Base-by-base conservation (phyloP, 148 eudicot genomes). In the Diospyros kaki region DNA sequence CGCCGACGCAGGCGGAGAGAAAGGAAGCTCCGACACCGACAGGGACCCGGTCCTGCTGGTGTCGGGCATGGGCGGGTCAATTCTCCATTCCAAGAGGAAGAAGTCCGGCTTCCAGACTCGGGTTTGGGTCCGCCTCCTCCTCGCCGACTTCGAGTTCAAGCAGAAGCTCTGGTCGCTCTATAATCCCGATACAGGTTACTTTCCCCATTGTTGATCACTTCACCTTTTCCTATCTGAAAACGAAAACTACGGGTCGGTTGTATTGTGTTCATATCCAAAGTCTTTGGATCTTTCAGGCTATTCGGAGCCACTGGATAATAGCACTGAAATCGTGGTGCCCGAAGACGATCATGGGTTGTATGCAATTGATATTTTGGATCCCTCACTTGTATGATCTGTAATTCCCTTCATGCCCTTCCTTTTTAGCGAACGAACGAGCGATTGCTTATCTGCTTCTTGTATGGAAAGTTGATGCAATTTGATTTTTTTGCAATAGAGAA, bases 281-380 rank as follows among this genome's bases (percentile, higher is more conserved):
- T 38, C 58, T 69, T 60, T 63, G 68, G n/a, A 66, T 28, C 77
- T 59, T 74, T 75, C 86, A 94, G 98, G 98, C 69, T 94, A 94
- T 78, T 87, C 97, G 5, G 93, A 90, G 79, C 78, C 81, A 77
- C 68, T 92, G 86, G 97, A 94, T 74, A 83, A 84, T 9, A 77
- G 81, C 73, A 83, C 82, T 43, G 97, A 90, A 80, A 82, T 94
- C 44, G 78, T 86, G 69, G 93, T 94, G 75, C 98, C 98, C 53
- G 86, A 90, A 68, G 98, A 90, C 83, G 98, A 92, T 82, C 81
- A 86, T 81, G 97, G 98, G 64, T 83, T 94, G 66, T 89, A 94
- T 84, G 98, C 98, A 42, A 94, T 94, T 78, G 97, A 94, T 82
- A 92, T 94, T 65, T 81, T 94, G 87, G 98, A 94, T 72, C 98